Conservation (phyloP, 2,329 filamentous ascomycete genomes). For the Arthrinium phaeospermum region DNA sequence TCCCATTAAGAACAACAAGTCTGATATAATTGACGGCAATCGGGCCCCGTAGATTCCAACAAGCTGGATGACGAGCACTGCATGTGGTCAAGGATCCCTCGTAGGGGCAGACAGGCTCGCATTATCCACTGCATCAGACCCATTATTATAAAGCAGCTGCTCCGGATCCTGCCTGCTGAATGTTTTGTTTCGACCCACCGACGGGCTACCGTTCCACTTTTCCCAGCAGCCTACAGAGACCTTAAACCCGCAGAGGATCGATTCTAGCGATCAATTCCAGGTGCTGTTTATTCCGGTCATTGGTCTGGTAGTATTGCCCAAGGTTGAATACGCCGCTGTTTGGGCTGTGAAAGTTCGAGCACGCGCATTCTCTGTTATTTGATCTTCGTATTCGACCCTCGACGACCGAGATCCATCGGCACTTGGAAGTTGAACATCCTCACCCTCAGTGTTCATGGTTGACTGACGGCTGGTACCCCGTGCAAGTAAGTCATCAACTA, state of each 20-base stretch:
- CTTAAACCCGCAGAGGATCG: not conserved
- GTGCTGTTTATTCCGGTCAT: too few species aligned
- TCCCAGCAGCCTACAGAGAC: not conserved
- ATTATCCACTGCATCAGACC: not conserved
- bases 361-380: too few species aligned
- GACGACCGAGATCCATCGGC: not conserved
- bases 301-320: too few species aligned
- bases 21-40: too few species aligned
- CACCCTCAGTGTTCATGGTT: not conserved
- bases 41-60: not conserved
- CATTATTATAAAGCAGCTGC: not conserved
- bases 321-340: not conserved
- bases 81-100: too few species aligned
- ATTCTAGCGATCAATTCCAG: not conserved
- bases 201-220: not conserved
- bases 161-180: not conserved
- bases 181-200: conserved; percentile 10
- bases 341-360: not conserved
- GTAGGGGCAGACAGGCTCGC: not conserved
- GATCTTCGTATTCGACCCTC: not conserved
- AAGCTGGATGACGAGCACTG: not conserved
- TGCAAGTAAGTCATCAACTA: conserved; percentile 13
- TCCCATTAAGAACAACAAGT: too few species aligned
- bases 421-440: not conserved
- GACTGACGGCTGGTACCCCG: not conserved